Base-by-base conservation (phyloP, 1,284 basidiomycete genomes). In the Moniliophthora roreri region DNA sequence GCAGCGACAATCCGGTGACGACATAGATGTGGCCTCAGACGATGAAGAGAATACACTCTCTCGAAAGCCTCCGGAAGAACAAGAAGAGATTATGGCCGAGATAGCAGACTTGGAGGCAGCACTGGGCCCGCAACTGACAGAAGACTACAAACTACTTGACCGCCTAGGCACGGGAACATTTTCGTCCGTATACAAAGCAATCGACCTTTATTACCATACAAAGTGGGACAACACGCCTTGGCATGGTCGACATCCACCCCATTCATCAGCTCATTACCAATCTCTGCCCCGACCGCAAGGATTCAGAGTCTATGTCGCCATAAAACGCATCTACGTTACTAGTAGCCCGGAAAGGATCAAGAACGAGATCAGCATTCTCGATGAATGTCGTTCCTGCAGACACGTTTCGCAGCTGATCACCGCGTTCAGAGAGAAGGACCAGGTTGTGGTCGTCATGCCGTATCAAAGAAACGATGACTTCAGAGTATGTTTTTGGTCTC, bases 241-340 rank as follows among this genome's bases (percentile, higher is more conserved):
- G 95, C 80, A 84, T 38, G 84, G 85, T 2, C 66, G 73, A 41
- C 86, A 88, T 61, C 80, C 76, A n/a, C 71, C 74, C 2, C 65
- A 72, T 10, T 85, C 82, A 18, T 84, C 82, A 18, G 82, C 84
- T 20, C 69, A 81, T 63, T 81, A 84, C 63, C 85, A 87, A 60
- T 79, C 79, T 3, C 59, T 65, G 39, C 67, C 71, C 39, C 72
- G 72, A 50, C 66, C 75, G 18, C 54, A 65, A 45, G 70, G 69
- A 28, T 66, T 69, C 41, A 85, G 82, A 58, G 82, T 90, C 15
- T 94, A 90, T 64, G 95, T 99, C 37, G 96, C 96, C 0, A 79
- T 99, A 63, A 99, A 99, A 75, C 85, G 95, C 62, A 98, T 99
- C 66, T 94, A 98, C 66, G 95, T 95, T 23, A 99, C 96, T 0